A percentile compares a stretch with the other conserved stretches of the same genome.
Evolutionary conservation across 2,329 filamentous ascomycete genomes (phyloP).

Genomic region (Diaporthe australafricana): DNA sequence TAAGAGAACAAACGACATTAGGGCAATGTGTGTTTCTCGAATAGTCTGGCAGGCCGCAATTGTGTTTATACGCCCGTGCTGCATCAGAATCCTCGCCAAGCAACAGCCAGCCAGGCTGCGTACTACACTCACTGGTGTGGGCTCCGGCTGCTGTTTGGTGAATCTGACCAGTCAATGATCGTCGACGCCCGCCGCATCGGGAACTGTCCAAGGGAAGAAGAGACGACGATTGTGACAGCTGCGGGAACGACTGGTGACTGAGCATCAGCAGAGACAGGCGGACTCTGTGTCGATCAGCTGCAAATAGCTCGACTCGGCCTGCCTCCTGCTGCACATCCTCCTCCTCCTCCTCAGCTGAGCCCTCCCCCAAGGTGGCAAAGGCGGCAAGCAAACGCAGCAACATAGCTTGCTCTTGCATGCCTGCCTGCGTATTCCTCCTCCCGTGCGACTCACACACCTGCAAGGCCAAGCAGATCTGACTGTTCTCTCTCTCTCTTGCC

Average conservation of each 20-base stretch:
- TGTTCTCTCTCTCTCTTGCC: neutral
- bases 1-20: constrained; percentile 1
- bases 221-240: neutral
- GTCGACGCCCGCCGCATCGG: neutral
- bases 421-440: neutral
- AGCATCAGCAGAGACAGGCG: neutral
- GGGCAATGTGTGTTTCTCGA: neutral
- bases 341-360: constrained; percentile 8
- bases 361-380: neutral
- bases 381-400: neutral
- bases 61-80: neutral
- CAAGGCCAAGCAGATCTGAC: neutral
- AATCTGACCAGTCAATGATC: neutral
- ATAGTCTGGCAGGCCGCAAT: neutral
- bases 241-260: neutral
- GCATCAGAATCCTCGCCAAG: constrained; percentile 20
- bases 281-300: constrained; percentile 17
- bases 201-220: neutral
- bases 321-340: too few relatives aligned
- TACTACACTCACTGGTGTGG: too few relatives aligned
- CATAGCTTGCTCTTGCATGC: neutral
- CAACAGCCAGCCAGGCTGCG: neutral
- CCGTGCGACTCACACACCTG: constrained; percentile 8
- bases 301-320: constrained; percentile 16
- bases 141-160: neutral